Conservation (phyloP, 768 basidiomycete genomes). For the Boletus rubescentipes region DNA sequence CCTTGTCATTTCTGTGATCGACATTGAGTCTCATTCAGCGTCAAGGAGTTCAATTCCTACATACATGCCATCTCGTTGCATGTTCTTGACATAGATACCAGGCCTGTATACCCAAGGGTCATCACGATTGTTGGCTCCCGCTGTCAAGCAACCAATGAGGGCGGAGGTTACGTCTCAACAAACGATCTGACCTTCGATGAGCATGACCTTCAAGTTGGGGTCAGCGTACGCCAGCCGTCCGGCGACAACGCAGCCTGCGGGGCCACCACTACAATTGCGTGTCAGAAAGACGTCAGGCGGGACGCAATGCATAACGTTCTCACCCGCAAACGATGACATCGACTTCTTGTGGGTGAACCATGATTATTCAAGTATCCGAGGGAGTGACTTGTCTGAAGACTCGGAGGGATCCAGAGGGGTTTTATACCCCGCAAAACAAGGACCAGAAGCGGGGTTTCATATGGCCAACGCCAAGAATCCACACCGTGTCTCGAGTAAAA, state of each 20-base stretch:
- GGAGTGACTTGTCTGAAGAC: background rate
- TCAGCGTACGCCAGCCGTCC: conserved; percentile 71
- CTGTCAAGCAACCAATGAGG: conserved; percentile 29
- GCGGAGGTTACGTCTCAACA: background rate
- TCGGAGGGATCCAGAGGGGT: background rate
- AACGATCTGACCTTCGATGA: conserved; percentile 56
- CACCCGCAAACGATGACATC: conserved; percentile 67
- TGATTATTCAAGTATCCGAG: conserved; percentile 14
- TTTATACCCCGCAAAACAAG: conserved; percentile 12
- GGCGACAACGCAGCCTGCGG: conserved; percentile 65
- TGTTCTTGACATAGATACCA: conserved; percentile 69
- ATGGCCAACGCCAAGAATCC: background rate
- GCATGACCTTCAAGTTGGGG: conserved; percentile 71
- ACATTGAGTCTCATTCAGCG: background rate
- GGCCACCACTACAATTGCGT: conserved; percentile 47
- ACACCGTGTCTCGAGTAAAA: background rate
- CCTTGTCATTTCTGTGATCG: conserved; percentile 64
- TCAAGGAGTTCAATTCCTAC: conserved; percentile 17
- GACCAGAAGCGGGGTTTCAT: conserved; percentile 5
- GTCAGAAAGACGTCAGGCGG: conserved; percentile 6
- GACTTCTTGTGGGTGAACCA: conserved; percentile 65
- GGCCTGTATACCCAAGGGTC: conserved; percentile 76
- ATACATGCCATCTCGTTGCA: conserved; percentile 68
- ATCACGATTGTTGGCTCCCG: conserved; percentile 68
- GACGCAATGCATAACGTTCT: background rate